Conservation (phyloP, 495 filamentous ascomycete genomes). For the Neurospora sp. region DNA sequence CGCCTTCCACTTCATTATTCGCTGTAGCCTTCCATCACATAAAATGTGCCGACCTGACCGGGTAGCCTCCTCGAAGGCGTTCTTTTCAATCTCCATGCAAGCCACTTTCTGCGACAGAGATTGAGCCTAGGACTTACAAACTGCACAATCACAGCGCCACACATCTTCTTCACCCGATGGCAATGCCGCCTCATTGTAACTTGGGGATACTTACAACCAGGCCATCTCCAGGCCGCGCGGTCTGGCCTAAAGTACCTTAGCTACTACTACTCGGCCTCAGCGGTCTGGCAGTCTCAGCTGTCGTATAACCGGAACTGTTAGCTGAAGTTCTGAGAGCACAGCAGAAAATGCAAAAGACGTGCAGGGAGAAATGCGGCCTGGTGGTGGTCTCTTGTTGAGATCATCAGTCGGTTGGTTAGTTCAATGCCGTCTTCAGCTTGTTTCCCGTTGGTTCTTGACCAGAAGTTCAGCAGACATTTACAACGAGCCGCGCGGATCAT, state of each 20-base stretch:
- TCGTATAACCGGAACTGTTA: neutral
- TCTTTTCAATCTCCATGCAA: neutral
- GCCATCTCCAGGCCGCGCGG: neutral
- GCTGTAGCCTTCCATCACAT: neutral
- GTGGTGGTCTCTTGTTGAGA: neutral
- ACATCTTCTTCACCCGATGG: neutral
- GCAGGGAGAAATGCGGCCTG: neutral
- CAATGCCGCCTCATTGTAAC: neutral
- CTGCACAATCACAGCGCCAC: neutral
- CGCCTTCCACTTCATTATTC: neutral
- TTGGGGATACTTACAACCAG: neutral
- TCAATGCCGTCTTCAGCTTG: neutral
- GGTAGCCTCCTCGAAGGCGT: neutral
- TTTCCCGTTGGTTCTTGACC: neutral
- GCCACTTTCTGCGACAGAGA: neutral
- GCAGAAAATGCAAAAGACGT: neutral
- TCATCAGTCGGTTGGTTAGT: neutral
- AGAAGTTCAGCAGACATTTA: neutral
- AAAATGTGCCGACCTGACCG: neutral
- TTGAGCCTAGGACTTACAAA: neutral
- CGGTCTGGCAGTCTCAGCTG: neutral
- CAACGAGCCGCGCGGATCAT: neutral
- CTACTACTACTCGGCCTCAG: neutral
- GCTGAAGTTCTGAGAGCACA: neutral
- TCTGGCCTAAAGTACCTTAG: neutral